These are phyloP conservation scores for Pythium angustatum DNA, from an alignment of 352 stramenopile species.

Conservation along the genomic window DNA sequence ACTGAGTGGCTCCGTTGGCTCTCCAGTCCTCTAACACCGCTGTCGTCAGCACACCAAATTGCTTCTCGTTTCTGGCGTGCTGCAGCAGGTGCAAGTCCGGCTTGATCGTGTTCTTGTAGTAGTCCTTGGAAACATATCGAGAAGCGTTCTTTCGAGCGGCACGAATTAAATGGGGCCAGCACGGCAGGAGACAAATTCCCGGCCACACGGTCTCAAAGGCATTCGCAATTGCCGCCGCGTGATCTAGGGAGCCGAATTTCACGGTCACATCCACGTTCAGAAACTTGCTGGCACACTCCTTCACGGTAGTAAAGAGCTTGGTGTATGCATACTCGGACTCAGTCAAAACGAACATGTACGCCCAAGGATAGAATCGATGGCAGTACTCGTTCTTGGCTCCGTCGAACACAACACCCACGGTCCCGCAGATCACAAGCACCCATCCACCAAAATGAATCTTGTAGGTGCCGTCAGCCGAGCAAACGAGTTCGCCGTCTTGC, in stretches of 20 bases:
- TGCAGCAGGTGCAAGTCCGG: background rate
- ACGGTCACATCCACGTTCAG: slow-evolving; percentile 1
- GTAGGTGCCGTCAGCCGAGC: background rate
- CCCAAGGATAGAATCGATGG: background rate
- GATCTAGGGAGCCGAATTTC: slow-evolving; percentile 5
- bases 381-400: background rate
- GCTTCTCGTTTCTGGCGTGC: background rate
- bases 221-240: slow-evolving; percentile 12
- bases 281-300: background rate
- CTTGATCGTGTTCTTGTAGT: slow-evolving; percentile 5
- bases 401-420: background rate
- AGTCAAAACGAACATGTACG: background rate
- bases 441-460: background rate
- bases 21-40: background rate
- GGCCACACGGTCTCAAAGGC: slow-evolving; percentile 7
- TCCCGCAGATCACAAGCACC: background rate
- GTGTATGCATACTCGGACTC: background rate
- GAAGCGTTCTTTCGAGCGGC: background rate
- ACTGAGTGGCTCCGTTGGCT: background rate
- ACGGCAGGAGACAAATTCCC: background rate
- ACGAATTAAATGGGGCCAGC: background rate
- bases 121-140: background rate
- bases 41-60: background rate
- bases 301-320: background rate
- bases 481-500: too few species aligned